Base-by-base conservation (phyloP, 2,329 filamentous ascomycete genomes). In the Aspergillus neoniger region DNA sequence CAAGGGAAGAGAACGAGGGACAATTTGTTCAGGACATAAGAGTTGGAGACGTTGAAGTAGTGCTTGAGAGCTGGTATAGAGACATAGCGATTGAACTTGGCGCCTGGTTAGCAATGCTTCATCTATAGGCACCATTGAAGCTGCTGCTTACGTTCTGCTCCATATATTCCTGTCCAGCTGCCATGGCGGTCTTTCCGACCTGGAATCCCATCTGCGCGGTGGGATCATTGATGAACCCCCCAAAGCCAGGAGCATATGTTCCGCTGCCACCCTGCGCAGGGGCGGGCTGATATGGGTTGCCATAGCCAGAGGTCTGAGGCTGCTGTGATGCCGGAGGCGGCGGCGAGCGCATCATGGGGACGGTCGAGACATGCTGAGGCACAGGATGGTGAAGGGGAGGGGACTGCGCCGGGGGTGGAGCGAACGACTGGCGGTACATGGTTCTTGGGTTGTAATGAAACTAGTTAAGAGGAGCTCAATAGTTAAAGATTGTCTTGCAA, bases 31-130 rank as follows among this genome's bases (percentile, higher is more conserved):
- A 96, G 83, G 74, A 99, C 95, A 79, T 99, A 99, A 61, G 87
- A 91, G 83, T 99, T 99, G 67, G 93, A 96, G 65, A 99, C 95
- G 80, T 98, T 97, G 82, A 99, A 99, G 84, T 98, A 99, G 80
- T 97, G 95, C 79, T 99, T 99, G 48, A 99, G 85, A 17, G 92
- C 91, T 14, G 90, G 89, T 69, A 98, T 90, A 72, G 93, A 96
- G 78, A 99, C 88, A 79, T 94, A 97, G 77, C 88, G 86, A 70
- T 88, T 89, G 70, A 91, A 81, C 88, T 91, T 61, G 53, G 23
- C n/a, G 25, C 19, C n/a, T 9, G 1, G 6, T 66, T 39, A 54
- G 21, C 41, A 44, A 44, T 2, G 1, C n/a, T 25, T 14, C n/a
- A 21, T 39, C 17, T 10, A 6, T 41, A 23, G 43, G 51, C 12